A percentile compares a stretch with the other conserved stretches of the same genome.
Evolutionary conservation across 208 protist species (phyloP).

Genomic region (Leishmania aethiopica): DNA sequence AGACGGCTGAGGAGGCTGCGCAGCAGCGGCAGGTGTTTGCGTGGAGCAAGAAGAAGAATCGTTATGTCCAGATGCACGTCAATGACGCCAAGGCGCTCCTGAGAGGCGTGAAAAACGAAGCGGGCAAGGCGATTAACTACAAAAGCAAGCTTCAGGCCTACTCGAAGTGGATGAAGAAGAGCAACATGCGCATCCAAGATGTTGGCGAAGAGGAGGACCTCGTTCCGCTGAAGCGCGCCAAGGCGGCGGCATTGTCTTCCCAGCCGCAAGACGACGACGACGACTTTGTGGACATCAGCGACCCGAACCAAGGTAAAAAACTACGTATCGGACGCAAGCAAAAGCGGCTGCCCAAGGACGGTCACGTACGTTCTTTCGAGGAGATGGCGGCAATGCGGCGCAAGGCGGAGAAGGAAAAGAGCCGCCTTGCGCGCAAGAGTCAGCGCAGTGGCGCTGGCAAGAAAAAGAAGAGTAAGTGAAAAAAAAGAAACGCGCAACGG

Average conservation of each 20-base stretch:
- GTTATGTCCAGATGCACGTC: conserved; percentile 91
- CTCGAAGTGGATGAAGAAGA: conserved; percentile 90
- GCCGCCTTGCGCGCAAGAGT: conserved; percentile 64
- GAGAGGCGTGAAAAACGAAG: conserved; percentile 91
- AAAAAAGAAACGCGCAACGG: neutral
- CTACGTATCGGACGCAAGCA: conserved; percentile 87
- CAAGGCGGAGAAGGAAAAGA: conserved; percentile 84
- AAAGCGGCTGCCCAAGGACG: conserved; percentile 86
- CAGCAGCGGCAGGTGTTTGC: conserved; percentile 90
- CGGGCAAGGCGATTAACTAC: conserved; percentile 93
- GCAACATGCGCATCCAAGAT: conserved; percentile 93
- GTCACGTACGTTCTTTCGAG: conserved; percentile 86
- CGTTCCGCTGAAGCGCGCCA: conserved; percentile 69
- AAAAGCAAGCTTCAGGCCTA: conserved; percentile 91
- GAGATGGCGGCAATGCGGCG: conserved; percentile 81
- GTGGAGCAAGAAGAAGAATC: conserved; percentile 94
- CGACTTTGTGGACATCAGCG: conserved; percentile 82
- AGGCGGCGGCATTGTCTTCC: conserved; percentile 44
- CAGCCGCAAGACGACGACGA: conserved; percentile 19
- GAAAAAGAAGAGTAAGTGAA: conserved; percentile 24
- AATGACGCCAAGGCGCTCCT: conserved; percentile 90
- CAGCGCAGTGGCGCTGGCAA: conserved; percentile 37
- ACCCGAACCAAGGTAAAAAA: conserved; percentile 93
- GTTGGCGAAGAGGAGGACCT: conserved; percentile 92
- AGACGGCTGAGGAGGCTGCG: conserved; percentile 80